These are phyloP conservation scores for Xylaria sp. DNA, from an alignment of 2,329 filamentous ascomycete species.

Conservation along the genomic window DNA sequence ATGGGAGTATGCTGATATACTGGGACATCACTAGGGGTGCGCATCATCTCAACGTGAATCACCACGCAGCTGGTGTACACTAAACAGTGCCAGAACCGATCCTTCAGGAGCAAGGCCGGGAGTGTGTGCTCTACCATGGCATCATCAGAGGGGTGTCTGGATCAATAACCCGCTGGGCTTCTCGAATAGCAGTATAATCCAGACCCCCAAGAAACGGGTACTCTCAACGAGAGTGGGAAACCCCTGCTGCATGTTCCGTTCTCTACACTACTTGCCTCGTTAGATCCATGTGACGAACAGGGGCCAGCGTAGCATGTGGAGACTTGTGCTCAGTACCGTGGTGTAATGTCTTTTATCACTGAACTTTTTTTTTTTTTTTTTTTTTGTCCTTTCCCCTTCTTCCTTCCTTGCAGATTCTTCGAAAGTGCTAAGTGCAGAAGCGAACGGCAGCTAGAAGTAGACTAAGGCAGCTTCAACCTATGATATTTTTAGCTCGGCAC, in stretches of 20 bases:
- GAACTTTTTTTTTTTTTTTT: background rate
- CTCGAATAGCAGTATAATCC: conserved; percentile 27
- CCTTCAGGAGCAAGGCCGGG: conserved; percentile 26
- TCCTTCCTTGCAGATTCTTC: conserved; percentile 3
- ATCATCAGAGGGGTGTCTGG: conserved; percentile 35
- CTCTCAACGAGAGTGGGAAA: conserved; percentile 22
- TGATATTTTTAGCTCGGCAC: conserved; percentile 21
- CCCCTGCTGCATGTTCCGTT: conserved; percentile 32
- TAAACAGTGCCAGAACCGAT: conserved; percentile 34
- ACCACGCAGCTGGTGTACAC: conserved; percentile 26
- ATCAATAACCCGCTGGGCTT: conserved; percentile 27
- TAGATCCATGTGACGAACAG: conserved; percentile 35
- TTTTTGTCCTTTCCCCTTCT: background rate
- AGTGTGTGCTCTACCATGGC: conserved; percentile 35
- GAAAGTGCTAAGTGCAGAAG: conserved; percentile 2
- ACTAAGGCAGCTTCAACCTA: conserved; percentile 4
- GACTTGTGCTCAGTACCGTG: conserved; percentile 17
- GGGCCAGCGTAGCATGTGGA: conserved; percentile 34
- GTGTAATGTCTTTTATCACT: conserved; percentile 10
- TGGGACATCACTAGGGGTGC: conserved; percentile 37
- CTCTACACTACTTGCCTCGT: conserved; percentile 17
- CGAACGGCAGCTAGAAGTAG: conserved; percentile 21
- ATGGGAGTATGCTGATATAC: conserved; percentile 44
- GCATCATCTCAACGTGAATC: conserved; percentile 28
- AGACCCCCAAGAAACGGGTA: conserved; percentile 17